These are phyloP conservation scores for Alternaria panax DNA, from an alignment of 2,329 filamentous ascomycete genomes.

Conservation along the genomic window DNA sequence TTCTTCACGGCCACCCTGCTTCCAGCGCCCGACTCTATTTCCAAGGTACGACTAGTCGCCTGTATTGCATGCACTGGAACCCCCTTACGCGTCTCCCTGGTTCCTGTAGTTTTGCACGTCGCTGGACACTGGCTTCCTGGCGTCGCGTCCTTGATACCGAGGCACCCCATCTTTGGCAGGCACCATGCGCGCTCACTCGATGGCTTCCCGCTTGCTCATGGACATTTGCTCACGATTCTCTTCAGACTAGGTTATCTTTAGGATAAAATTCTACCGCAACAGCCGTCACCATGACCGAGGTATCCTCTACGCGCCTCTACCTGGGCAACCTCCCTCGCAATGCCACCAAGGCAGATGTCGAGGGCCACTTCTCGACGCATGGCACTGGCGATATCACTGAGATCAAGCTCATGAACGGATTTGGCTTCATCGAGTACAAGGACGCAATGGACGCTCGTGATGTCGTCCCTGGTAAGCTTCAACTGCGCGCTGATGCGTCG, in stretches of 20 bases:
- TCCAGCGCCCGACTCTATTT: slow-evolving; percentile 23
- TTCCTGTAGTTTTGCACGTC: slow-evolving; percentile 35
- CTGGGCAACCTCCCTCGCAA: slow-evolving; percentile 96
- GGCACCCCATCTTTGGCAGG: slow-evolving; percentile 28
- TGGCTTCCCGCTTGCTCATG: slow-evolving; percentile 33
- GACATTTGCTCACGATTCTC: slow-evolving; percentile 44
- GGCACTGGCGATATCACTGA: slow-evolving; percentile 97
- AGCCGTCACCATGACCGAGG: slow-evolving; percentile 72
- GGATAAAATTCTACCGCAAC: slow-evolving; percentile 23
- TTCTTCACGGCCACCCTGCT: slow-evolving; percentile 28
- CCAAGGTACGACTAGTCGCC: slow-evolving; percentile 41
- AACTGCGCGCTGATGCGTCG: slow-evolving; percentile 4
- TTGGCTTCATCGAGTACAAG: slow-evolving; percentile 99
- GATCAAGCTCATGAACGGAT: slow-evolving; percentile 99
- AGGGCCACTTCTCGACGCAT: slow-evolving; percentile 93
- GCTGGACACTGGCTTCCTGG: slow-evolving; percentile 32
- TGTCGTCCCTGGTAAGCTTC: slow-evolving; percentile 87
- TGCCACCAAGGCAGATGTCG: slow-evolving; percentile 96
- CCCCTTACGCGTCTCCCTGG: slow-evolving; percentile 28
- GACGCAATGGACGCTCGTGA: slow-evolving; percentile 98
- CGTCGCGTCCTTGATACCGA: slow-evolving; percentile 25
- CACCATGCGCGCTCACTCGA: slow-evolving; percentile 32
- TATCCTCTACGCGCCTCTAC: slow-evolving; percentile 94
- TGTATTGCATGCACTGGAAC: slow-evolving; percentile 32
- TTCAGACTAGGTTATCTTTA: slow-evolving; percentile 43